Conservation (phyloP, 2,329 filamentous ascomycete species). For the Plenodomus tracheiphilus region DNA sequence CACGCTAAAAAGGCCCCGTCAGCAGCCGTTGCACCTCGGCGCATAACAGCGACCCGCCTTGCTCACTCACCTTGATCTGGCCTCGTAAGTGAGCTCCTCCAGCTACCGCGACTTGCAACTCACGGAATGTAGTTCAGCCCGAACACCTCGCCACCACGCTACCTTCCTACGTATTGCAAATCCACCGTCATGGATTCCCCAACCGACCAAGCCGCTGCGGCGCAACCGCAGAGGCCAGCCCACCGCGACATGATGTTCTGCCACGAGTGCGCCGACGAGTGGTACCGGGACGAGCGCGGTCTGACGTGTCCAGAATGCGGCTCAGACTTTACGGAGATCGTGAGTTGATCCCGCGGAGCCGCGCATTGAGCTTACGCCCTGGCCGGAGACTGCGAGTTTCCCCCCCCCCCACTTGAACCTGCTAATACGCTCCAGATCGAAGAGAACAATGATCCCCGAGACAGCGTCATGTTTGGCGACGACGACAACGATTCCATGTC, state of each 20-base stretch:
- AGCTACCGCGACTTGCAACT: conserved; percentile 1
- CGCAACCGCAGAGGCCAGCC: conserved; percentile 21
- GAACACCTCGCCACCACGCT: conserved; percentile 1
- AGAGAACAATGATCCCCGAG: conserved; percentile 65
- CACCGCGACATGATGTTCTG: conserved; percentile 77
- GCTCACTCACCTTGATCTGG: conserved; percentile 16
- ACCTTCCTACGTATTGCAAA: conserved; percentile 2
- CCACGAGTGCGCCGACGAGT: conserved; percentile 78
- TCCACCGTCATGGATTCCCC: conserved; percentile 21
- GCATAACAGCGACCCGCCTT: conserved; percentile 27
- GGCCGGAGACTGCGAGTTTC: conserved; percentile 5
- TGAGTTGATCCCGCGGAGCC: conserved; percentile 52
- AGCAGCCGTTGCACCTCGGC: conserved; percentile 18
- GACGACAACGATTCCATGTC: conserved; percentile 33
- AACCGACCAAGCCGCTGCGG: conserved; percentile 18
- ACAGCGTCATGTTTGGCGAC: conserved; percentile 31
- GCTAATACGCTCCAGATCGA: conserved; percentile 49
- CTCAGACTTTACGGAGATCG: conserved; percentile 83
- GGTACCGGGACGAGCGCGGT: conserved; percentile 72
- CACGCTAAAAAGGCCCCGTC: conserved; percentile 19
- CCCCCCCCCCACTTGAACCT: background rate
- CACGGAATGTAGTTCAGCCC: conserved; percentile 4
- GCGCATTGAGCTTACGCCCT: conserved; percentile 8
- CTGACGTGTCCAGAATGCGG: conserved; percentile 77
- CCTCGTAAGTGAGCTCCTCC: conserved; percentile 16